Evolutionary conservation across 225 moss, liverwort and hornwort species (phyloP).

Genomic region (Pseudisothecium myosuroides): DNA sequence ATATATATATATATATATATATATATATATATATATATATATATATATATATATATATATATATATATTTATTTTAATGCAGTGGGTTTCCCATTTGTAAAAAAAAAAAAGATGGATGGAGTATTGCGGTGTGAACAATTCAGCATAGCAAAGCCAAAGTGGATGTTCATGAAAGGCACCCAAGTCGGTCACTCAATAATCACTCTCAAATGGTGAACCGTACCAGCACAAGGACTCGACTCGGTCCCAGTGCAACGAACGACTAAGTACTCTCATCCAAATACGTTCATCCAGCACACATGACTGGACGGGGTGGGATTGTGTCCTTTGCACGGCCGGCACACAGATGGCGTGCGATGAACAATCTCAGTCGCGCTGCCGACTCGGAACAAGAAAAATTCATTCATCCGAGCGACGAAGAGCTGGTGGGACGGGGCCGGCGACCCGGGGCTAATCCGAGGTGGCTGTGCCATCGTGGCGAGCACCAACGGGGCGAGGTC

Average conservation of each 20-base stretch:
- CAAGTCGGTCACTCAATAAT: neutral
- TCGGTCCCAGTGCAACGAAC: neutral
- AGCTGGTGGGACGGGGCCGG: neutral
- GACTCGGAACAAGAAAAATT: neutral
- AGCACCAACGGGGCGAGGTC: neutral
- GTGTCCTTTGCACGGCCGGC: conserved; percentile 1
- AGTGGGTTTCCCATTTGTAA: too few species aligned
- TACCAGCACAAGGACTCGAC: neutral
- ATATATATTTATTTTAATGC: too few species aligned
- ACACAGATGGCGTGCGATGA: neutral
- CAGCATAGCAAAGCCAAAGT: neutral
- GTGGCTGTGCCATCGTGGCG: conserved; percentile 13
- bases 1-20: too few species aligned
- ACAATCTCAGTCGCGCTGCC: neutral
- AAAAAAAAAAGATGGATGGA: too few species aligned
- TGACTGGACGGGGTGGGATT: neutral
- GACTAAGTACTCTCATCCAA: neutral
- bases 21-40: too few species aligned
- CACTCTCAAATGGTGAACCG: neutral
- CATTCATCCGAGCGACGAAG: neutral
- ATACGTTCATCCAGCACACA: neutral
- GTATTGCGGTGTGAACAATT: neutral
- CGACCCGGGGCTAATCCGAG: neutral
- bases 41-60: too few species aligned
- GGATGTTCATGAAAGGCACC: neutral